Evolutionary conservation across 768 basidiomycete genomes (phyloP), one percentile per base, ranked within the genome.

Genomic region (Suillus fuscotomentosus): DNA sequence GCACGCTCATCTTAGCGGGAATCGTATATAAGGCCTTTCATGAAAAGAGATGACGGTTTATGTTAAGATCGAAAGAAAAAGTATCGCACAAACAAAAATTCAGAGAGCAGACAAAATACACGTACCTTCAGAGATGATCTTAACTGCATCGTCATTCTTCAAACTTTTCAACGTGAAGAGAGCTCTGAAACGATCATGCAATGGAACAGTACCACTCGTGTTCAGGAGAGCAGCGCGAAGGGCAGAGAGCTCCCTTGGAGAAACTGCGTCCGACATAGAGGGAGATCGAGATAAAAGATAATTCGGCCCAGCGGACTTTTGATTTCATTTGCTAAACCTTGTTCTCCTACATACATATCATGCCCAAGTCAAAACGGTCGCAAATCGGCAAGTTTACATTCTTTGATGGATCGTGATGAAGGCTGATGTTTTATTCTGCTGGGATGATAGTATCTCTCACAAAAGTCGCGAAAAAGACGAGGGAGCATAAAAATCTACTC

Each of bases 381-480:
- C 95, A 97, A 80, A 73, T 97, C 74, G 94, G 93, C 92, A 70
- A 81, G 89, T 79, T 65, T 64, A 41, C 62, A 42, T 22, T 14
- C 66, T n/a, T 64, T 42, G 1, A 17, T 60, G 53, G 9, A n/a
- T 61, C 27, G 34, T 43, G 36, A 63, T 60, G 59, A 63, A 55
- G 60, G 48, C 20, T 61, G 54, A 67, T 67, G 41, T 67, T 63
- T 61, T 63, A 63, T 70, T 61, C 63, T 57, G 64, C 24, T 13
- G 66, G 65, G 69, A 67, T 76, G 69, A 67, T 76, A 93, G 95
- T 98, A 41, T 91, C 96, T 34, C 82, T 99, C 72, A 95, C 97
- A 51, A 95, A 98, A 81, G 95, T 97, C 73, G 81, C 86, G 11
- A 95, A 97, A 77, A 96, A 97, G 84, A 94, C 91, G 31, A 91